These are phyloP conservation scores for Histomonas meleagridis DNA, from an alignment of 208 protist genomes.

Conservation along the genomic window DNA sequence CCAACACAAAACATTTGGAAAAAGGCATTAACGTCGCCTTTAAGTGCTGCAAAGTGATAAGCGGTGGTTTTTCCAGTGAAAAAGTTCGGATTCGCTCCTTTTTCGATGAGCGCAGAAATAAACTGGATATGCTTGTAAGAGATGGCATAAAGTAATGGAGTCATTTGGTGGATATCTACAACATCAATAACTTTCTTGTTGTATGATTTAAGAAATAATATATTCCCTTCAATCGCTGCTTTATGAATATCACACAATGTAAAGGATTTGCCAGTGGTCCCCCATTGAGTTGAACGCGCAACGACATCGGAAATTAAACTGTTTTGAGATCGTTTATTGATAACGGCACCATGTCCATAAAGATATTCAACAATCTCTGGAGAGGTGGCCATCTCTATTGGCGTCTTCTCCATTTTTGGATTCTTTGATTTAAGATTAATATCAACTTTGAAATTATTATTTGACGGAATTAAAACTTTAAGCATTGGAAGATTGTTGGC, in stretches of 20 bases:
- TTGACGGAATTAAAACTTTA: neutral
- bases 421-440: neutral
- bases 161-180: neutral
- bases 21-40: too few relatives aligned
- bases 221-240: neutral
- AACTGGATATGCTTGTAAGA: too few relatives aligned
- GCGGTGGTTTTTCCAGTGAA: too few relatives aligned
- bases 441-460: neutral
- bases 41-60: too few relatives aligned
- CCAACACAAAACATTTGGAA: too few relatives aligned
- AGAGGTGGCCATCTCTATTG: neutral
- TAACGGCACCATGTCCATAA: neutral
- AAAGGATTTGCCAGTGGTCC: neutral
- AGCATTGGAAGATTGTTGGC: neutral
- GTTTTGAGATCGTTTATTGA: too few relatives aligned
- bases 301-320: too few relatives aligned
- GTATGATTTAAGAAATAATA: neutral
- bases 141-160: neutral
- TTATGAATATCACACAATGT: neutral
- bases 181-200: neutral
- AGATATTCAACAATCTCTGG: neutral
- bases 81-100: slow-evolving; percentile 1
- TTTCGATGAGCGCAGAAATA: neutral
- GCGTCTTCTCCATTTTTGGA: neutral
- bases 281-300: too few relatives aligned